A percentile compares a stretch with the other conserved stretches of the same genome.
Evolutionary conservation across 2,329 filamentous ascomycete genomes (phyloP).

Genomic region (Xylariaceae sp.): DNA sequence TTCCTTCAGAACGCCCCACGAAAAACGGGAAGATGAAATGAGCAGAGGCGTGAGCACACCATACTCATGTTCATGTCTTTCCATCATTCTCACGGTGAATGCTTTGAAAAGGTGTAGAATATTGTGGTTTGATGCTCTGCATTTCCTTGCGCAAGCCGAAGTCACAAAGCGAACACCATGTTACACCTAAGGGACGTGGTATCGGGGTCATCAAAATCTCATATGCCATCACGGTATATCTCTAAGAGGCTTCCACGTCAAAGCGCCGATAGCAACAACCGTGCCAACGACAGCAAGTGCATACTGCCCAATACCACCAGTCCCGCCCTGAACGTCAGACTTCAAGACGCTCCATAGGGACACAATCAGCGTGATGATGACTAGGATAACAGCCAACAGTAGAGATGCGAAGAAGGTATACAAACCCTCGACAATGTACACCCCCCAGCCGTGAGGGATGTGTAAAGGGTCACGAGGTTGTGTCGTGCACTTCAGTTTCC

Average conservation of each 20-base stretch:
- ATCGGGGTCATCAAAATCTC: too few species aligned
- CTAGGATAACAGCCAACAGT: background rate
- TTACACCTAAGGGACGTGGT: too few species aligned
- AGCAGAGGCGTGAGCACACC: too few species aligned
- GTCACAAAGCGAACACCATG: too few species aligned
- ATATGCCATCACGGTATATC: too few species aligned
- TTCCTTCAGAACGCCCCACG: too few species aligned
- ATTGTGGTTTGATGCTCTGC: too few species aligned
- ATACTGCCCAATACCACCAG: conserved; percentile 13
- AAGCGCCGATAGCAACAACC: background rate
- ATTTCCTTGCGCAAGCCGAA: too few species aligned
- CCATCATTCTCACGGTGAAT: too few species aligned
- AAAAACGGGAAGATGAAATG: too few species aligned
- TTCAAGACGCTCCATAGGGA: conserved; percentile 3
- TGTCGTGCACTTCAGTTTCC: background rate
- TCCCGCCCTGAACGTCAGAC: conserved; percentile 10
- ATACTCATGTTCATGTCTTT: too few species aligned
- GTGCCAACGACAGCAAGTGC: conserved; percentile 2
- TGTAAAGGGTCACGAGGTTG: background rate
- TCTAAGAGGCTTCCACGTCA: background rate
- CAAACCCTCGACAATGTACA: background rate
- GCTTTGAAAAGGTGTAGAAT: too few species aligned
- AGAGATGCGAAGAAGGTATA: background rate
- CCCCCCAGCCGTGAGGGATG: background rate
- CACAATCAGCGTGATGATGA: conserved; percentile 5